Conservation (phyloP, 2,329 filamentous ascomycete genomes). For the Diaporthe humulicola region DNA sequence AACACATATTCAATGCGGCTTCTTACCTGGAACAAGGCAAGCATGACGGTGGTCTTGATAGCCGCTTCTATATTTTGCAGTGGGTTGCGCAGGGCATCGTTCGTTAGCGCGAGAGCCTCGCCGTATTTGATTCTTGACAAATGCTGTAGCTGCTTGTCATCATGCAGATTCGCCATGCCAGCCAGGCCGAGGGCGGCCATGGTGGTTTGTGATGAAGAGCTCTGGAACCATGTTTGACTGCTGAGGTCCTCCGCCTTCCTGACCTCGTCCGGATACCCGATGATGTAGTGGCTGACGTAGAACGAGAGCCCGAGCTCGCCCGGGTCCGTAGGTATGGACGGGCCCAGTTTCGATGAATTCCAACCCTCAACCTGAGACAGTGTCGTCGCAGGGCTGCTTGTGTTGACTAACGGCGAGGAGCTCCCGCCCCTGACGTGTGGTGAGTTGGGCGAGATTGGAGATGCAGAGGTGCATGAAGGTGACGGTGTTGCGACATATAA, state of each 20-base stretch:
- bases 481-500: constrained; percentile 32
- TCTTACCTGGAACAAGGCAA: constrained; percentile 73
- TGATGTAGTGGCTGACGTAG: constrained; percentile 64
- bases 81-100: constrained; percentile 54
- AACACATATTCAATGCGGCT: neutral
- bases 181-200: constrained; percentile 71
- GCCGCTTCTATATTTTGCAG: constrained; percentile 57
- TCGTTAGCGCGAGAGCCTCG: constrained; percentile 63
- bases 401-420: neutral
- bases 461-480: constrained; percentile 35
- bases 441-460: constrained; percentile 27
- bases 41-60: constrained; percentile 66
- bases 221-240: constrained; percentile 53
- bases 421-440: neutral
- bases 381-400: neutral
- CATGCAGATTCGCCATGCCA: constrained; percentile 66
- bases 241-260: constrained; percentile 53
- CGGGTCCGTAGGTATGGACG: constrained; percentile 54
- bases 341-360: neutral
- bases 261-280: constrained; percentile 65
- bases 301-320: constrained; percentile 64
- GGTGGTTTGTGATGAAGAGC: constrained; percentile 58
- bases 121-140: constrained; percentile 67
- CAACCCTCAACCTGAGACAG: neutral
- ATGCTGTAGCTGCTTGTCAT: constrained; percentile 59